Evolutionary conservation across 192 early-diverging fungal genomes (phyloP), one percentile per base, ranked within the genome.

Genomic region (Coemansia sp.): DNA sequence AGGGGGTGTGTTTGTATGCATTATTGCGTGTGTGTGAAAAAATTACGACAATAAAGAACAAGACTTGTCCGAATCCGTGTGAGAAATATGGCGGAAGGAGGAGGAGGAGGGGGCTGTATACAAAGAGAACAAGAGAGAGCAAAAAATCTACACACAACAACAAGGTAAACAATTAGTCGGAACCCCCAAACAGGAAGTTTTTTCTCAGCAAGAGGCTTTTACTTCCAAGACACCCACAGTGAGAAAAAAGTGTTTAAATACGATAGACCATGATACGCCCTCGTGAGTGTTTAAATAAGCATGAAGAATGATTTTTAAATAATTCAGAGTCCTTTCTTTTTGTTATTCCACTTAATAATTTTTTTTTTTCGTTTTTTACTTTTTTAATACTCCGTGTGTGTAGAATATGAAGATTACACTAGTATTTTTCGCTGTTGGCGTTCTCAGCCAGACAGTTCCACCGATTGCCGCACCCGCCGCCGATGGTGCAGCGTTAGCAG

Each of bases 321-420:
- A 29, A 15, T 27, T 11, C 3, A 2, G 5, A 10, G 13, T 29
- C 31, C 16, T 18, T 57, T 31, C 24, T 31, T 8, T 61, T 33
- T 36, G 18, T 18, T 61, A 33, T 18, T 61, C 29, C 34, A 38
- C 38, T 61, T 52, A 7, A 20, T 52, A 20, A 52, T 34, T 31
- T 20, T 69, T 69, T 58, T 62, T 36, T 8, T 8, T 6, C 22
- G 27, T 27, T 27, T 27, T 27, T 27, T 27, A 27, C 27, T 27
- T 27, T 27, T 27, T 64, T 46, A 44, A 55, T 55, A n/a, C 24
- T 53, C 24, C 18, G n/a, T 24, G 18, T 16, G 43, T 57, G n/a
- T 43, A 69, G 43, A 71, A 36, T 36, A 80, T 82, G 80, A 69
- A 74, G 69, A 47, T 77, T 62, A 55, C 72, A 22, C 24, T 74